phyloP scores from a whole-genome alignment of 441 rosid genomes.

The Pelargonium fulgidum region DNA sequence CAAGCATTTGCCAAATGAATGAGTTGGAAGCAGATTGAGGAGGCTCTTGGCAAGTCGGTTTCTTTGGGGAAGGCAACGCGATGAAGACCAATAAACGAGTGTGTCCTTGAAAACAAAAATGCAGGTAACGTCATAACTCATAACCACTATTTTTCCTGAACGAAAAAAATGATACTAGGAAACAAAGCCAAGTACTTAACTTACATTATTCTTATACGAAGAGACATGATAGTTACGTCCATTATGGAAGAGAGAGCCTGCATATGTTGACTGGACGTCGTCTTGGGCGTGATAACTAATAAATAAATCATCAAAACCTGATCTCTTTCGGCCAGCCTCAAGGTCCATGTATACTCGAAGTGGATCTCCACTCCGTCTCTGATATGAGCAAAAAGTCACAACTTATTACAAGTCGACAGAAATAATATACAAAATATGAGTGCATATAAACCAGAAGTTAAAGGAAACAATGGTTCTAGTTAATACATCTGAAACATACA shows the following conservation, averaged over 20 bases:
- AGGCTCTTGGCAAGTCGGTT: conserved; percentile 56
- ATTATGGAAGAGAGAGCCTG: conserved; percentile 76
- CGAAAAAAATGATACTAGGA: conserved; percentile 5
- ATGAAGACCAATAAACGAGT: conserved; percentile 85
- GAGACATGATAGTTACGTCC: conserved; percentile 70
- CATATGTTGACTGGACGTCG: conserved; percentile 78
- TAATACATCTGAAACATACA: no score
- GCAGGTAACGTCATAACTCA: no score
- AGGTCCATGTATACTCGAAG: conserved; percentile 88
- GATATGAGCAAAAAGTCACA: background rate
- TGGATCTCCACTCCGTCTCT: conserved; percentile 66
- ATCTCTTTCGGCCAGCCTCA: conserved; percentile 68
- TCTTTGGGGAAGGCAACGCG: conserved; percentile 70
- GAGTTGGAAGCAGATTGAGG: conserved; percentile 55
- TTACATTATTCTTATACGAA: conserved; percentile 43
- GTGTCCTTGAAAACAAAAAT: conserved; percentile 41
- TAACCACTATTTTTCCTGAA: background rate
- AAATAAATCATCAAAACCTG: conserved; percentile 71
- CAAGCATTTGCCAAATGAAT: conserved; percentile 83
- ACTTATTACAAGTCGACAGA: background rate
- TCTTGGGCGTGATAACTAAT: conserved; percentile 78
- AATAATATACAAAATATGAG: background rate
- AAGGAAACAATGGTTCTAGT: no score
- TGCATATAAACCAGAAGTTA: background rate
- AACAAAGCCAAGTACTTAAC: conserved; percentile 25